Evolutionary conservation across 371 early-diverging fungal species (phyloP).

Genomic region (Rhizopus microsporus): DNA sequence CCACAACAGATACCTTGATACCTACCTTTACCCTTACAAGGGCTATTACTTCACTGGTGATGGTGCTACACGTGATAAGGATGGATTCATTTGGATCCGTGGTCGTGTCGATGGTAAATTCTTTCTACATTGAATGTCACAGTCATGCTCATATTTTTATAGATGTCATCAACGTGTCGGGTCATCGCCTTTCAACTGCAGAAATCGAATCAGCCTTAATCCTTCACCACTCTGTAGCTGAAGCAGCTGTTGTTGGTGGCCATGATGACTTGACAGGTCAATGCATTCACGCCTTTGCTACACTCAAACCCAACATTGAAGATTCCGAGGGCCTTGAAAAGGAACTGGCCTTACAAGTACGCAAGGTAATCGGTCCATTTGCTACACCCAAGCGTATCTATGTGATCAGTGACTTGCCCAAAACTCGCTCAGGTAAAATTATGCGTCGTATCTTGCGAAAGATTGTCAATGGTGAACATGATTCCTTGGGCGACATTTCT

Average conservation of each 20-base stretch:
- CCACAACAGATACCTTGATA: slow-evolving; percentile 87
- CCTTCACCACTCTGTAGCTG: slow-evolving; percentile 81
- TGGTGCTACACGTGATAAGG: slow-evolving; percentile 86
- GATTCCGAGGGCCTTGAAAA: slow-evolving; percentile 56
- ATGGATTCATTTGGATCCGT: slow-evolving; percentile 95
- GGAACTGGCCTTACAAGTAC: slow-evolving; percentile 76
- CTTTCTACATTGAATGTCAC: not conserved
- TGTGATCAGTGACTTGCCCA: slow-evolving; percentile 89
- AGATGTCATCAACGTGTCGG: slow-evolving; percentile 97
- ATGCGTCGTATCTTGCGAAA: slow-evolving; percentile 94
- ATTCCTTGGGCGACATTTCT: slow-evolving; percentile 84
- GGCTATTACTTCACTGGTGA: slow-evolving; percentile 90
- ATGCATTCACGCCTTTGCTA: slow-evolving; percentile 73
- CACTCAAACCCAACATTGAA: slow-evolving; percentile 60
- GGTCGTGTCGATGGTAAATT: slow-evolving; percentile 84
- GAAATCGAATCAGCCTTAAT: slow-evolving; percentile 94
- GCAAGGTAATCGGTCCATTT: slow-evolving; percentile 94
- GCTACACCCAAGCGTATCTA: slow-evolving; percentile 89
- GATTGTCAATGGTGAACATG: slow-evolving; percentile 83
- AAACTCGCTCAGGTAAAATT: slow-evolving; percentile 98
- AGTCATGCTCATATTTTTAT: slow-evolving; percentile 5
- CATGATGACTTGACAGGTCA: slow-evolving; percentile 94
- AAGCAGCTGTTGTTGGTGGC: slow-evolving; percentile 94
- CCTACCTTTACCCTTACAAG: slow-evolving; percentile 86
- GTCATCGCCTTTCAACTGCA: slow-evolving; percentile 95